A percentile compares a stretch with the other conserved stretches of the same genome.
Evolutionary conservation across 345 rosid species (phyloP).

Genomic region (Cardamine chenopodiifolia): DNA sequence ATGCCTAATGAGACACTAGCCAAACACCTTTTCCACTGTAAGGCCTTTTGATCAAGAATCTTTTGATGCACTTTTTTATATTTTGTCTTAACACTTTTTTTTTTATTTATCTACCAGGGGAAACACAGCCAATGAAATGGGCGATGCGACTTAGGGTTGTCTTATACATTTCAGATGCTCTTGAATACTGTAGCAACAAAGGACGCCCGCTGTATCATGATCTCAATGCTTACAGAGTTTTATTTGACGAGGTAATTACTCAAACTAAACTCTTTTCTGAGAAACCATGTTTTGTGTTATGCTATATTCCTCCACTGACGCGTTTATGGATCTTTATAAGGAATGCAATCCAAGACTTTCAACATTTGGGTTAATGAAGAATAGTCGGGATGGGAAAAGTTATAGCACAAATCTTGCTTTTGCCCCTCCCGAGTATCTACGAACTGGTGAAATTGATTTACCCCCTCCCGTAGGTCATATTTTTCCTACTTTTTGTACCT

Average conservation of each 20-base stretch:
- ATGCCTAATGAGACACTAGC: conserved; percentile 87
- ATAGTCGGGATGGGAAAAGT: conserved; percentile 82
- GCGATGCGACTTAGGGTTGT: conserved; percentile 91
- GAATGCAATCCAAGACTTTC: conserved; percentile 89
- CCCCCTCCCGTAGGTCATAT: background rate
- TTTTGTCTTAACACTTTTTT: background rate
- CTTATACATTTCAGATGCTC: conserved; percentile 79
- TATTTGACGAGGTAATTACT: conserved; percentile 78
- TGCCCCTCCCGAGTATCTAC: conserved; percentile 90
- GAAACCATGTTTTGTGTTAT: background rate
- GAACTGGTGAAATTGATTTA: conserved; percentile 58
- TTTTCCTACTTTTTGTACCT: background rate
- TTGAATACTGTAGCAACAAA: conserved; percentile 77
- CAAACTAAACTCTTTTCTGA: background rate
- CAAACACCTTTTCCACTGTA: conserved; percentile 89
- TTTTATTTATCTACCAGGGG: conserved; percentile 59
- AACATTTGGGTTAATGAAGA: conserved; percentile 90
- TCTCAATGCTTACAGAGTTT: conserved; percentile 82
- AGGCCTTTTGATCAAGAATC: conserved; percentile 11
- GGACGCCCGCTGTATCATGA: conserved; percentile 83
- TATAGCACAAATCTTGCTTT: conserved; percentile 86
- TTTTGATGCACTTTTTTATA: background rate
- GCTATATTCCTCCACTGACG: conserved; percentile 13
- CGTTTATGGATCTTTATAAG: conserved; percentile 40
- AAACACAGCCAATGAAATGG: conserved; percentile 90